phyloP scores from a whole-genome alignment of 495 filamentous ascomycete species.

The Hypoxylon fuscum region DNA sequence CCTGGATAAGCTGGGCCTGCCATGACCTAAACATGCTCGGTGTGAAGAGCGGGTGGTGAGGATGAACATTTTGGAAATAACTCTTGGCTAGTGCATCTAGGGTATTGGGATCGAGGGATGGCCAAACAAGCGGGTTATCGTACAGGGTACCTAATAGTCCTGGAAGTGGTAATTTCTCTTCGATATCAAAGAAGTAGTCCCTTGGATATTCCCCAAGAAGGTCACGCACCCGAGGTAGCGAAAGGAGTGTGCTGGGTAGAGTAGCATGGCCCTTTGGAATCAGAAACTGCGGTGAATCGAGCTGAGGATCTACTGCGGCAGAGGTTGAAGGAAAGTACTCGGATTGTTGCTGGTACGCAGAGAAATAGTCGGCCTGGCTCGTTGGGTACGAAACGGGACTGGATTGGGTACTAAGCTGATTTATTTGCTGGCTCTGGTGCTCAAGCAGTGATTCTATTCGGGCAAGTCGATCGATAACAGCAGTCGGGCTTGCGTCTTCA shows the following conservation, averaged over 20 bases:
- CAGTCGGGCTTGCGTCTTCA: conserved; percentile 41
- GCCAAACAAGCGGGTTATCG: conserved; percentile 39
- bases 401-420: conserved; percentile 37
- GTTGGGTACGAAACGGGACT: conserved; percentile 39
- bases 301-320: conserved; percentile 32
- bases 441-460: conserved; percentile 47
- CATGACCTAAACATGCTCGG: conserved; percentile 41
- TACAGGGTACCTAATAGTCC: conserved; percentile 37
- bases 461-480: conserved; percentile 45
- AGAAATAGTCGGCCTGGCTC: conserved; percentile 41
- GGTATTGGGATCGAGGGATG: conserved; percentile 36
- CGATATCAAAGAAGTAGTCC: conserved; percentile 45
- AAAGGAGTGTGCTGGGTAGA: conserved; percentile 42
- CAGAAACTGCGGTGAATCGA: conserved; percentile 44
- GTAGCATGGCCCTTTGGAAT: conserved; percentile 46
- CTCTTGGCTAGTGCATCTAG: conserved; percentile 39
- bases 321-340: conserved; percentile 40
- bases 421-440: conserved; percentile 46
- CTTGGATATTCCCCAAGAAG: conserved; percentile 44
- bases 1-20: conserved; percentile 40
- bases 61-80: conserved; percentile 48
- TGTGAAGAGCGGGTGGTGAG: conserved; percentile 47
- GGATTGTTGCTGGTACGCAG: conserved; percentile 35
- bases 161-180: conserved; percentile 43
- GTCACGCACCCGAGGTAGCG: conserved; percentile 41